Percentiles rank a stretch among this genome's conserved stretches.
Evolutionary conservation across 1,284 basidiomycete species (phyloP).

Genomic region (Neolentinus lepideus): DNA sequence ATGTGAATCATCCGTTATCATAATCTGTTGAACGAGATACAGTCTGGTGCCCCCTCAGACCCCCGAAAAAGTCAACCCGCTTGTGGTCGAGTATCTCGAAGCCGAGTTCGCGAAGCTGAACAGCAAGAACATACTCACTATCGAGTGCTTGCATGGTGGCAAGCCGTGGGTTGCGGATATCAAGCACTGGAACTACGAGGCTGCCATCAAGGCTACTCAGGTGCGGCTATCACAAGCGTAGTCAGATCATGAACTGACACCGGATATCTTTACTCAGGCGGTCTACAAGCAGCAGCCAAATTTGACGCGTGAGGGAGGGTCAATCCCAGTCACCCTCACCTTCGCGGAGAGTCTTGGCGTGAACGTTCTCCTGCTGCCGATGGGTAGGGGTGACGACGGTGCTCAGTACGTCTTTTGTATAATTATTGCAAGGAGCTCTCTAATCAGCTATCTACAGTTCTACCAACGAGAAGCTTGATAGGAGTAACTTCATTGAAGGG

Average conservation of each 20-base stretch:
- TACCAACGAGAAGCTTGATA: constrained; percentile 95
- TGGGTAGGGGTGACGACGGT: constrained; percentile 92
- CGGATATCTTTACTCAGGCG: constrained; percentile 31
- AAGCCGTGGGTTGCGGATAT: constrained; percentile 86
- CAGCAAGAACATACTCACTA: constrained; percentile 70
- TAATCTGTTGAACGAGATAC: background rate
- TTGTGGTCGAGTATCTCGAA: constrained; percentile 69
- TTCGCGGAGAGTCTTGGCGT: constrained; percentile 86
- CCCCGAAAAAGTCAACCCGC: constrained; percentile 64
- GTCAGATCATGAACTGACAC: constrained; percentile 7
- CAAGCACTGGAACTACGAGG: constrained; percentile 94
- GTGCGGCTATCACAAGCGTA: constrained; percentile 21
- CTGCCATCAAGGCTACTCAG: constrained; percentile 80
- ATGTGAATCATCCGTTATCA: background rate
- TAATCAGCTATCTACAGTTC: constrained; percentile 40
- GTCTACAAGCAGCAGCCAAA: constrained; percentile 84
- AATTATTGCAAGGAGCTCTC: background rate
- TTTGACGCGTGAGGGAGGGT: constrained; percentile 91
- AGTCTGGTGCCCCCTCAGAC: constrained; percentile 88
- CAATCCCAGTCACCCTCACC: constrained; percentile 93
- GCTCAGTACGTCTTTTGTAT: constrained; percentile 61
- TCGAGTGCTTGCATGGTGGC: constrained; percentile 75
- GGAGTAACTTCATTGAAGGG: constrained; percentile 89
- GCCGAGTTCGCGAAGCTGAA: constrained; percentile 80
- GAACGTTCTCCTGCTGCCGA: constrained; percentile 83